Evolutionary conservation across 1,284 basidiomycete species (phyloP).

Genomic region (Ganoderma resinaceum): DNA sequence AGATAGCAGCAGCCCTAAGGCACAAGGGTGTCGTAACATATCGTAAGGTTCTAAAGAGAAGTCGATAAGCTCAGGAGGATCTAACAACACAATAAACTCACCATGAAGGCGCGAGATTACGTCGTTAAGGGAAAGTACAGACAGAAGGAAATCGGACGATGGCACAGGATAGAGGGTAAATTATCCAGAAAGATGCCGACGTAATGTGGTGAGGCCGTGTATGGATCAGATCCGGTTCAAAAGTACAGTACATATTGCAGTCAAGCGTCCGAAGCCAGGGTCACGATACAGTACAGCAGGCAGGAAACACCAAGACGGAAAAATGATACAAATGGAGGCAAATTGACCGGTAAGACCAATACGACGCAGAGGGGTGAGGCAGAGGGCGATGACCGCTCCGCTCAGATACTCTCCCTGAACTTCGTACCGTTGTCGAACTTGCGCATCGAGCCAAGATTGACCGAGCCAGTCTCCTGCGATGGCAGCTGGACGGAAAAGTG

Average conservation of each 20-base stretch:
- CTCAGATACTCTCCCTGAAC: constrained; percentile 36
- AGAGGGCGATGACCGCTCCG: neutral
- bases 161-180: neutral
- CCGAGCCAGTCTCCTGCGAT: constrained; percentile 11
- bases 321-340: neutral
- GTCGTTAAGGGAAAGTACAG: neutral
- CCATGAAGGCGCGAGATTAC: neutral
- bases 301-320: neutral
- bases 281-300: neutral
- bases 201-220: neutral
- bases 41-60: neutral
- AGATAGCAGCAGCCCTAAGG: too few species aligned
- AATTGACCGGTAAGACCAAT: too few species aligned
- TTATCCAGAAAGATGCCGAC: neutral
- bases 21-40: neutral
- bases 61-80: neutral
- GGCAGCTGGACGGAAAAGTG: constrained; percentile 34
- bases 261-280: neutral
- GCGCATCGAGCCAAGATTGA: constrained; percentile 35
- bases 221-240: neutral
- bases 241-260: neutral
- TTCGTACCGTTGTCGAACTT: constrained; percentile 42
- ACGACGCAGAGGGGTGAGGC: too few species aligned
- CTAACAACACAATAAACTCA: neutral
- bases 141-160: neutral